These are phyloP conservation scores for Paraglomus occultum DNA, from an alignment of 192 early-diverging fungal genomes.

Conservation along the genomic window DNA sequence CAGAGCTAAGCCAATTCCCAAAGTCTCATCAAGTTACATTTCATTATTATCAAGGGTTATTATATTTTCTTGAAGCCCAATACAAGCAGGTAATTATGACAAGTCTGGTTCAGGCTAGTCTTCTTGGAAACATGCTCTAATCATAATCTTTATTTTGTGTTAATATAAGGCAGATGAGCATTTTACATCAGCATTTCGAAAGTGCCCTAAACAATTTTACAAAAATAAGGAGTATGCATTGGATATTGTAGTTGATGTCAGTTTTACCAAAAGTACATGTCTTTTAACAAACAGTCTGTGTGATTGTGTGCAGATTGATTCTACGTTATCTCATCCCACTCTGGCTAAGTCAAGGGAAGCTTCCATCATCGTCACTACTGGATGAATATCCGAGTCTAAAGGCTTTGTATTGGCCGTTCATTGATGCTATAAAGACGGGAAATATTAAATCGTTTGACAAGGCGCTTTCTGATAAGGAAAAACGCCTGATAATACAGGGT, in stretches of 20 bases:
- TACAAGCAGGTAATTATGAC: conserved; percentile 55
- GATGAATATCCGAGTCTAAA: conserved; percentile 57
- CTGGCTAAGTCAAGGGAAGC: conserved; percentile 65
- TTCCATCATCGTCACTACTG: conserved; percentile 66
- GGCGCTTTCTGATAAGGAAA: conserved; percentile 53
- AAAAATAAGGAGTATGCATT: conserved; percentile 47
- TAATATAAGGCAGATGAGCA: conserved; percentile 62
- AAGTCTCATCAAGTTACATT: conserved; percentile 84
- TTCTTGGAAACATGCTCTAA: background rate
- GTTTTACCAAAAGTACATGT: conserved; percentile 18
- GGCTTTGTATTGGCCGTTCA: conserved; percentile 62
- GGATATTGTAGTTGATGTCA: conserved; percentile 9
- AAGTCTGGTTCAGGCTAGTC: background rate
- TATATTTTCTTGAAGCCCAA: conserved; percentile 83
- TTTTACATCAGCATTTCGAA: conserved; percentile 46
- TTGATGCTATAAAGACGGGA: conserved; percentile 66
- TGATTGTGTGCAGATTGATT: conserved; percentile 61
- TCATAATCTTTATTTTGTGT: background rate
- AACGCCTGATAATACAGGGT: conserved; percentile 60
- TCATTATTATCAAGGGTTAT: conserved; percentile 81
- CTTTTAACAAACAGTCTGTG: conserved; percentile 37
- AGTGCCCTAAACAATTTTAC: conserved; percentile 38
- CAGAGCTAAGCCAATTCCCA: conserved; percentile 72
- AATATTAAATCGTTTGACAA: conserved; percentile 75
- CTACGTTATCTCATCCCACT: conserved; percentile 81